Evolutionary conservation across 164 flowering plant genomes (phyloP).

Genomic region (Vitis labrusca): DNA sequence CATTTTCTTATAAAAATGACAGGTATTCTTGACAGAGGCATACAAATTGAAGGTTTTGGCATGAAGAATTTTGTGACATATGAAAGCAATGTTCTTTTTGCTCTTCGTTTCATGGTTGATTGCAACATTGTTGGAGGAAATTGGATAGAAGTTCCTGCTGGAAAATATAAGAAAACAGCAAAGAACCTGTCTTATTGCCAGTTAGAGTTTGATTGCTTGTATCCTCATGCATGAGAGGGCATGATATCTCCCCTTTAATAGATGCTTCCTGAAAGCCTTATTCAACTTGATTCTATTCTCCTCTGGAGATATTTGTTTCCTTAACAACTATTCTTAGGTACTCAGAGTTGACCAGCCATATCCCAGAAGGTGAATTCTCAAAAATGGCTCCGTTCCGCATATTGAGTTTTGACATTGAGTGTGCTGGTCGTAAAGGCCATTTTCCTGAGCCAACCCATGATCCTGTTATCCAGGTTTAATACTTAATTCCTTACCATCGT

Average conservation of each 20-base stretch:
- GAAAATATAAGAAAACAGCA: conserved; percentile 61
- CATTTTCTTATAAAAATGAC: conserved; percentile 12
- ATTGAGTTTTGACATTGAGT: conserved; percentile 97
- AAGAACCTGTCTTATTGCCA: conserved; percentile 72
- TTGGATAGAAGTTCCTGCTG: conserved; percentile 89
- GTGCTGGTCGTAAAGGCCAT: conserved; percentile 98
- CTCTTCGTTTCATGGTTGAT: conserved; percentile 98
- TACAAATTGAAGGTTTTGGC: conserved; percentile 91
- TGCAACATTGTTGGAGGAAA: conserved; percentile 94
- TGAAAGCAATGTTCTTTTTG: conserved; percentile 96
- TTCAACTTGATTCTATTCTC: not conserved
- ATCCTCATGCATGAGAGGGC: conserved; percentile 48
- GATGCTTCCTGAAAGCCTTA: not conserved
- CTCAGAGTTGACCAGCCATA: conserved; percentile 83
- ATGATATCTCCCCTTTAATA: not conserved
- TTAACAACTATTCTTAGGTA: conserved; percentile 47
- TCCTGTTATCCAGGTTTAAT: conserved; percentile 92
- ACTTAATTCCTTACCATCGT: not conserved
- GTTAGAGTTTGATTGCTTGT: conserved; percentile 92
- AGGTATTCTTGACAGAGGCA: conserved; percentile 94
- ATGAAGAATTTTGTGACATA: conserved; percentile 79
- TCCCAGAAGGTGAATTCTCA: conserved; percentile 84
- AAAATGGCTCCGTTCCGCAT: conserved; percentile 99
- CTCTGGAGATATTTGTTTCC: conserved; percentile 18
- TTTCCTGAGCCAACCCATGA: conserved; percentile 97